phyloP scores from a whole-genome alignment of 192 early-diverging fungal genomes.

The Dissophora globulifera region DNA sequence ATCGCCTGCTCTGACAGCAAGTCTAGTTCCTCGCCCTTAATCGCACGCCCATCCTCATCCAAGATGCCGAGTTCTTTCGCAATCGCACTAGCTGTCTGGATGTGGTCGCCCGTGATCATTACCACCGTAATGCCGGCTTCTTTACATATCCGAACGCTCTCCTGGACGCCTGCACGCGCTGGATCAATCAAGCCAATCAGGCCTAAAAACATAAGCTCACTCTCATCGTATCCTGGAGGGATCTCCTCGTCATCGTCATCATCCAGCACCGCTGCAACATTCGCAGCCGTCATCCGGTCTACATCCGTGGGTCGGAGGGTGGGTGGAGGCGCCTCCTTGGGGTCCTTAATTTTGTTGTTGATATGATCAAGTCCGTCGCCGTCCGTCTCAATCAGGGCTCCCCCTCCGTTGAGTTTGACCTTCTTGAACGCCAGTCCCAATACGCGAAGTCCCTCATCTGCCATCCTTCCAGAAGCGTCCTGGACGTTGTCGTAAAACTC shows the following conservation, averaged over 20 bases:
- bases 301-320: slow-evolving; percentile 29
- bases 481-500: slow-evolving; percentile 71
- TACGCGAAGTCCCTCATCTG: slow-evolving; percentile 86
- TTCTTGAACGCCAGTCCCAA: slow-evolving; percentile 85
- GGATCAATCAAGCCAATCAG: slow-evolving; percentile 96
- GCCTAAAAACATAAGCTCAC: slow-evolving; percentile 86
- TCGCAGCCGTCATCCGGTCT: slow-evolving; percentile 43
- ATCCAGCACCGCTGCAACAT: slow-evolving; percentile 30
- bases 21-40: slow-evolving; percentile 91
- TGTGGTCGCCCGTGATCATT: slow-evolving; percentile 99
- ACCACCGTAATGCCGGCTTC: slow-evolving; percentile 94
- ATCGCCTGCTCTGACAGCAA: slow-evolving; percentile 91
- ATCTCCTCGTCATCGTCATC: slow-evolving; percentile 60
- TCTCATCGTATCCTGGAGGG: slow-evolving; percentile 65
- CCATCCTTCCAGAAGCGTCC: slow-evolving; percentile 77
- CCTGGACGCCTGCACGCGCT: slow-evolving; percentile 83
- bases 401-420: slow-evolving; percentile 52
- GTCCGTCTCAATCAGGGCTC: background rate
- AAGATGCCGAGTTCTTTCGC: slow-evolving; percentile 91
- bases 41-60: slow-evolving; percentile 74
- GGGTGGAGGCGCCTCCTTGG: slow-evolving; percentile 57
- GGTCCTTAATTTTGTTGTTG: slow-evolving; percentile 57
- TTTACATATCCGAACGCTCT: slow-evolving; percentile 84
- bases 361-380: slow-evolving; percentile 55
- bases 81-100: slow-evolving; percentile 92